These are phyloP conservation scores for Mycena belliarum DNA, from an alignment of 768 basidiomycete species.

Conservation along the genomic window DNA sequence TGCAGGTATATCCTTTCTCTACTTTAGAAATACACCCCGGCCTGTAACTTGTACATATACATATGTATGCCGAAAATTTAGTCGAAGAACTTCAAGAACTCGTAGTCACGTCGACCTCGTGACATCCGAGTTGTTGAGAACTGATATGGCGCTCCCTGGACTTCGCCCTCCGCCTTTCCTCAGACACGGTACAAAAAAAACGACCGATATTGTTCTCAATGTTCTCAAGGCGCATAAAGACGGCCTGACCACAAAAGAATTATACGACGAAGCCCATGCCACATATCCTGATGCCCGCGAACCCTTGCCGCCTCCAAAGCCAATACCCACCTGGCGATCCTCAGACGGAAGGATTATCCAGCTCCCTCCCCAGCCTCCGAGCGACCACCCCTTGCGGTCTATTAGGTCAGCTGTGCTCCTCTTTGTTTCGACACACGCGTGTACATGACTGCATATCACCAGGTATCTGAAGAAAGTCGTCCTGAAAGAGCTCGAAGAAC, in stretches of 20 bases:
- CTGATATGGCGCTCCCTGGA: no score
- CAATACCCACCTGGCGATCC: background rate
- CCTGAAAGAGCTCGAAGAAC: constrained; percentile 13
- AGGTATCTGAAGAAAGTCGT: constrained; percentile 25
- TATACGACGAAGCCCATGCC: background rate
- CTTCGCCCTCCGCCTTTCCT: no score
- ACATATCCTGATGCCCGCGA: background rate
- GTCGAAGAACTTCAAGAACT: background rate
- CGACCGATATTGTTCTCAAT: background rate
- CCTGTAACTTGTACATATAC: no score
- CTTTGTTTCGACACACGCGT: background rate
- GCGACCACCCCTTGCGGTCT: constrained; percentile 8
- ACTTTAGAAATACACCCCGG: no score
- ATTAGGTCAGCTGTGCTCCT: background rate
- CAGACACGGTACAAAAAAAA: background rate
- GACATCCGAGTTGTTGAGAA: no score
- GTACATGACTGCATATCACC: no score
- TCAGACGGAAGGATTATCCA: background rate
- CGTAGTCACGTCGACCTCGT: no score
- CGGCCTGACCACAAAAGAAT: background rate
- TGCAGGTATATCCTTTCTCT: no score
- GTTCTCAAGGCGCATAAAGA: background rate
- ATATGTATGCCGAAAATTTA: no score
- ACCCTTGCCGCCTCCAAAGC: background rate
- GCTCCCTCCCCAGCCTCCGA: background rate